Conservation (phyloP, 2,329 filamentous ascomycete species). For the Lojkania enalia region DNA sequence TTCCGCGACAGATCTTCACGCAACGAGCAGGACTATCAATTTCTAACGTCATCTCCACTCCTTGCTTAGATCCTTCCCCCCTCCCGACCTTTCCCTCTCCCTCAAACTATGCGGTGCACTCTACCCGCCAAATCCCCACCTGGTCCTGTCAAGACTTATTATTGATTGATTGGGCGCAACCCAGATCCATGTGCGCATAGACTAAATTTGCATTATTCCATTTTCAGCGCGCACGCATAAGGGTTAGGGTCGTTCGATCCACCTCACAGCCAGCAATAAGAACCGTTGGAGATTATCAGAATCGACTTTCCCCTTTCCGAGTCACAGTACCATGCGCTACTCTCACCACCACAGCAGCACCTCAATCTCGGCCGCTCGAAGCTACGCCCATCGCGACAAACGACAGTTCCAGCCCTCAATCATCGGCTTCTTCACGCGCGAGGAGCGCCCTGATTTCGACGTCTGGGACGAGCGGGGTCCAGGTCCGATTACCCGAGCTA, state of each 20-base stretch:
- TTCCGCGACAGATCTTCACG: conserved; percentile 5
- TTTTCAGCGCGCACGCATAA: conserved; percentile 5
- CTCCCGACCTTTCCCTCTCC: conserved; percentile 7
- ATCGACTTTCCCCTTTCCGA: conserved; percentile 4
- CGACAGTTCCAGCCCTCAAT: conserved; percentile 51
- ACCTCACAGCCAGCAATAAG: conserved; percentile 2
- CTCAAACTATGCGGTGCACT: neutral
- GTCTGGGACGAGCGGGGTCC: conserved; percentile 25
- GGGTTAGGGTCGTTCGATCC: conserved; percentile 6
- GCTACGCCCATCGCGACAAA: conserved; percentile 46
- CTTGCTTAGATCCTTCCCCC: conserved; percentile 1
- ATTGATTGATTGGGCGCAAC: conserved; percentile 8
- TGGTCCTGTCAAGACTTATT: neutral
- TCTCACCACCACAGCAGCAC: conserved; percentile 8
- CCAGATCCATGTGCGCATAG: conserved; percentile 11
- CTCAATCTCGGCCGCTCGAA: conserved; percentile 14
- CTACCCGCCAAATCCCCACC: conserved; percentile 8
- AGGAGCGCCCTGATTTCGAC: conserved; percentile 21
- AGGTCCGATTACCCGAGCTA: conserved; percentile 31
- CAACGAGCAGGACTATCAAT: neutral
- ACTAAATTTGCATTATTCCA: conserved; percentile 9
- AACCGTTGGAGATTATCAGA: neutral
- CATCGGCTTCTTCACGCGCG: conserved; percentile 47
- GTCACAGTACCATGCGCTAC: conserved; percentile 23
- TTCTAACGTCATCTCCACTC: conserved; percentile 3